Percentiles rank a stretch among this genome's conserved stretches.
Conservation (phyloP, 1,139 yeast species). For the Geotrichum klebahnii region DNA sequence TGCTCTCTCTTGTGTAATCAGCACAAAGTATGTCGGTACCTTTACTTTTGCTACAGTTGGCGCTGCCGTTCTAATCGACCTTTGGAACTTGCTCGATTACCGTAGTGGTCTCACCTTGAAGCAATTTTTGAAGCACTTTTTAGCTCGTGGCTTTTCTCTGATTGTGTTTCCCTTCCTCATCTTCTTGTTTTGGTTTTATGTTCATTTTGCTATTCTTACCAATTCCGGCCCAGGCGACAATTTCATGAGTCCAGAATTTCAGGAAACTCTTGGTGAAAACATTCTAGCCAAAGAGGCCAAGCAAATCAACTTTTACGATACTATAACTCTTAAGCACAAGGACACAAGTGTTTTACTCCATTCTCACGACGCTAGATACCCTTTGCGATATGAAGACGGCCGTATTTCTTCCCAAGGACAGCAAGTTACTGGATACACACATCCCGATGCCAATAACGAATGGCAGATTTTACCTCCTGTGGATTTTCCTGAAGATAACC, state of each 20-base stretch:
- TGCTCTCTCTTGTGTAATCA: slow-evolving; percentile 78
- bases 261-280: slow-evolving; percentile 83
- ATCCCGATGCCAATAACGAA: slow-evolving; percentile 61
- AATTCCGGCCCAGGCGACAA: slow-evolving; percentile 94
- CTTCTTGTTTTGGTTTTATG: slow-evolving; percentile 88
- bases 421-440: slow-evolving; percentile 74
- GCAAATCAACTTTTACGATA: slow-evolving; percentile 69
- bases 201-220: slow-evolving; percentile 75
- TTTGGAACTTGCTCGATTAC: slow-evolving; percentile 80
- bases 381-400: slow-evolving; percentile 93
- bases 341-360: slow-evolving; percentile 73
- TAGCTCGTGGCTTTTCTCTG: slow-evolving; percentile 69
- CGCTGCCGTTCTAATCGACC: slow-evolving; percentile 73
- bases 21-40: slow-evolving; percentile 93
- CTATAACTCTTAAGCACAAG: slow-evolving; percentile 70
- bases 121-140: slow-evolving; percentile 62
- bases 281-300: slow-evolving; percentile 62
- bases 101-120: slow-evolving; percentile 61
- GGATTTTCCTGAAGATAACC: slow-evolving; percentile 42
- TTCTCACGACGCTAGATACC: slow-evolving; percentile 71
- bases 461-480: slow-evolving; percentile 81
- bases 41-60: slow-evolving; percentile 88
- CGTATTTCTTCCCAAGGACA: slow-evolving; percentile 93
- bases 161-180: slow-evolving; percentile 76
- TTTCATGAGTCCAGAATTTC: slow-evolving; percentile 91